phyloP scores from a whole-genome alignment of 208 protist genomes.

The Naegleria lovaniensis region DNA sequence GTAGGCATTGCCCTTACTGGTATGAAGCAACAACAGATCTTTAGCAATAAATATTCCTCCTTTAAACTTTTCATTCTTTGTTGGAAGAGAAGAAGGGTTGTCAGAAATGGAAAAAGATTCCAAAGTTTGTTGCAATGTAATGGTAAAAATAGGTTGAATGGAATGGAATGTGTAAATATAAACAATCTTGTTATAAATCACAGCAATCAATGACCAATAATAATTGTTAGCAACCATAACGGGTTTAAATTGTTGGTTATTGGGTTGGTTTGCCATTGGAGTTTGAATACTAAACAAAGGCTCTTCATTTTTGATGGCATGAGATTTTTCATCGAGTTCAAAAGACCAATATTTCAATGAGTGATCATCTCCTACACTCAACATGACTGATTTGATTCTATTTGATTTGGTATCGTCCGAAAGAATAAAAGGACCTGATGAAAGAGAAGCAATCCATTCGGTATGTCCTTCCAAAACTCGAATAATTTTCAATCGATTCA shows the following conservation, averaged over 20 bases:
- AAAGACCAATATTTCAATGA: slow-evolving; percentile 20
- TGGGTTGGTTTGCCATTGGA: not conserved
- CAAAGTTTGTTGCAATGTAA: not conserved
- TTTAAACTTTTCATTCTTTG: not conserved
- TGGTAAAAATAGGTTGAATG: not conserved
- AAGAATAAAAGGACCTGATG: not conserved
- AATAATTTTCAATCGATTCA: not conserved
- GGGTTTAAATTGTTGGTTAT: not conserved
- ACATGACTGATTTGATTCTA: not conserved
- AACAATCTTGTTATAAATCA: not conserved
- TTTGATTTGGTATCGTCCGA: not conserved
- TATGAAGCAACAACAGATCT: not conserved
- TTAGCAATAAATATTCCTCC: not conserved
- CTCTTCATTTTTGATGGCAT: not conserved
- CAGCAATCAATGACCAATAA: not conserved
- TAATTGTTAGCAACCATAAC: not conserved
- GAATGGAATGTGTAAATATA: not conserved
- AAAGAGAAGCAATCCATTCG: not conserved
- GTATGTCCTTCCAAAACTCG: not conserved
- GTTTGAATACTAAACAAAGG: not conserved
- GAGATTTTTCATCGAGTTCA: not conserved
- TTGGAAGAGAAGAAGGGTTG: not conserved
- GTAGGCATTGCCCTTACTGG: not conserved
- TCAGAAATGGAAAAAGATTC: not conserved
- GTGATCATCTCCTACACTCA: not conserved